Percentiles rank a stretch among this genome's conserved stretches.
Evolutionary conservation across 768 basidiomycete species (phyloP).

Genomic region (Lactarius akahatsu): DNA sequence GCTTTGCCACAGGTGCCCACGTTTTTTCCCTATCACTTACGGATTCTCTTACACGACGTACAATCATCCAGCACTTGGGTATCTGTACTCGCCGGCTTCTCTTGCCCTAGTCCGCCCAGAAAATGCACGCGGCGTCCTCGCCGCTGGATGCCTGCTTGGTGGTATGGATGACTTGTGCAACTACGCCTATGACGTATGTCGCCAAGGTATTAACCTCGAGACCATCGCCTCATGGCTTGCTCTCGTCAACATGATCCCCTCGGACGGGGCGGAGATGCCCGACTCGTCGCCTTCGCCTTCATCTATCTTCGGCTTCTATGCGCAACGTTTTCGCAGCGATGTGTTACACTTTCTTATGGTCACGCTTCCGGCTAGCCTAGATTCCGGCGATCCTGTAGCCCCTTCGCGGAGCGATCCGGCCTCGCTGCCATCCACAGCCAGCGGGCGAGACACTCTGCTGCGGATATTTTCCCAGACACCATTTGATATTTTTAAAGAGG

Average conservation of each 20-base stretch:
- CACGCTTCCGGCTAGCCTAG: constrained; percentile 66
- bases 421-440: constrained; percentile 40
- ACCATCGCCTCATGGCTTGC: constrained; percentile 76
- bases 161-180: constrained; percentile 84
- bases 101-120: constrained; percentile 65
- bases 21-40: constrained; percentile 9
- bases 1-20: constrained; percentile 13
- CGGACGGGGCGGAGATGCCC: constrained; percentile 53
- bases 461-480: constrained; percentile 78
- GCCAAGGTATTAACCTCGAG: constrained; percentile 70
- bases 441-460: constrained; percentile 67
- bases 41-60: constrained; percentile 18
- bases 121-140: constrained; percentile 83
- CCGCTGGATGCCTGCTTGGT: constrained; percentile 80
- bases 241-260: constrained; percentile 62
- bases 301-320: constrained; percentile 74
- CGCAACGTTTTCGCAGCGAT: constrained; percentile 71
- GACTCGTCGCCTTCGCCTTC: constrained; percentile 41
- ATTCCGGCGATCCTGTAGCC: constrained; percentile 43
- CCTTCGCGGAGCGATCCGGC: constrained; percentile 28
- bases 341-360: constrained; percentile 77
- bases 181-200: constrained; percentile 76
- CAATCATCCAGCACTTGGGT: constrained; percentile 61
- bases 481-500: constrained; percentile 84
- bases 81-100: constrained; percentile 74